A percentile compares a stretch with the other conserved stretches of the same genome.
phyloP scores from a whole-genome alignment of 148 eudicot genomes.

The Polygonum aviculare region DNA sequence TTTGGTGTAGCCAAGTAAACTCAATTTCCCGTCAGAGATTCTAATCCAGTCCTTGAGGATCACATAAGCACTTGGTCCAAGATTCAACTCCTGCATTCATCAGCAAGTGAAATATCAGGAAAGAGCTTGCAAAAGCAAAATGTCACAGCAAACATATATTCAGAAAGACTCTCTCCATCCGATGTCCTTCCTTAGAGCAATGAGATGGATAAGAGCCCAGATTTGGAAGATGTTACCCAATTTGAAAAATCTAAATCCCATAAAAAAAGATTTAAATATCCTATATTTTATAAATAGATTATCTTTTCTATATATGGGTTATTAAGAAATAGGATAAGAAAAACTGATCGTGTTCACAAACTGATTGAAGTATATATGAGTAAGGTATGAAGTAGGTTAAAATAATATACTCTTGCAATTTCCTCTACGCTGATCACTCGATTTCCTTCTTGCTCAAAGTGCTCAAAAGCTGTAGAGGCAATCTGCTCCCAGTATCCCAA shows the following conservation, averaged over 20 bases:
- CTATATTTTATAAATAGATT: too few species aligned
- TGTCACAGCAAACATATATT: background rate
- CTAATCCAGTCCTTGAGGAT: conserved; percentile 56
- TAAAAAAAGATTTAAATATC: too few species aligned
- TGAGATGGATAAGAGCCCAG: too few species aligned
- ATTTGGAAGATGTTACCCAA: too few species aligned
- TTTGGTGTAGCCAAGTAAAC: conserved; percentile 57
- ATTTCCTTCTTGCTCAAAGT: conserved; percentile 58
- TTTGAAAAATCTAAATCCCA: too few species aligned
- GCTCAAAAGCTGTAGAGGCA: conserved; percentile 41
- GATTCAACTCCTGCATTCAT: conserved; percentile 47
- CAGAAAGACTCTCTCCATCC: background rate
- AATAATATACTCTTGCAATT: conserved; percentile 42
- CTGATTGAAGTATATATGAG: background rate
- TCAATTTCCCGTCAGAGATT: conserved; percentile 48
- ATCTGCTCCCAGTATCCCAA: conserved; percentile 54
- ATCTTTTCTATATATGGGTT: too few species aligned
- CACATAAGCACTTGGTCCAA: conserved; percentile 43
- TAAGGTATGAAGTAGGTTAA: background rate
- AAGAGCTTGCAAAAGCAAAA: background rate
- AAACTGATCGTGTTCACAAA: background rate
- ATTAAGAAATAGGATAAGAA: too few species aligned
- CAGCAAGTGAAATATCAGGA: background rate
- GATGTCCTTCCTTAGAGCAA: too few species aligned
- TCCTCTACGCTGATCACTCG: conserved; percentile 49